Evolutionary conservation across 352 stramenopile genomes (phyloP).

Genomic region (Phytopythium vexans): DNA sequence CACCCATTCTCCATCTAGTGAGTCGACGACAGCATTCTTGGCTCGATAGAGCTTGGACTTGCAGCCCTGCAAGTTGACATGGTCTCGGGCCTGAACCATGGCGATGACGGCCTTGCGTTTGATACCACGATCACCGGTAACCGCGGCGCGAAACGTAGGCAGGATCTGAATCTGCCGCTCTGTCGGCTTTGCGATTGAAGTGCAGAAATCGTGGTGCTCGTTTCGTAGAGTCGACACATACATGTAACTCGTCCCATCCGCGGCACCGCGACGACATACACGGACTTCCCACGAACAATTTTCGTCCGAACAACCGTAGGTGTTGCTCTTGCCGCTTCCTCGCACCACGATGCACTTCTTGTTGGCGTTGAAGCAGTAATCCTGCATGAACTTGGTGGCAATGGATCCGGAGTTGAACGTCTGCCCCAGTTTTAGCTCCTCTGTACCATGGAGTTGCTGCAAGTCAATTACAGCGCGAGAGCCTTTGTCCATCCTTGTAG

Average conservation of each 20-base stretch:
- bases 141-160: slow-evolving; percentile 2
- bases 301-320: background rate
- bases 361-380: slow-evolving; percentile 1
- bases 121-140: background rate
- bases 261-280: background rate
- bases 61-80: background rate
- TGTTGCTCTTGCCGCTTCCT: background rate
- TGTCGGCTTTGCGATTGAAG: slow-evolving; percentile 3
- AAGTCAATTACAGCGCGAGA: too few species aligned
- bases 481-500: too few species aligned
- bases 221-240: background rate
- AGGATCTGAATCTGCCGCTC: background rate
- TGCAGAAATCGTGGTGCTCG: slow-evolving; percentile 3
- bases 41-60: slow-evolving; percentile 4
- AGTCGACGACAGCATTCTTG: slow-evolving; percentile 2
- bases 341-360: background rate
- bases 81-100: slow-evolving; percentile 5
- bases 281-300: background rate
- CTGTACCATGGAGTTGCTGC: background rate
- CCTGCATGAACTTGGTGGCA: background rate
- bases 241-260: background rate
- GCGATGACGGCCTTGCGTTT: background rate
- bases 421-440: background rate
- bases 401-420: background rate
- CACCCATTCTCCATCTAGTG: slow-evolving; percentile 1